A percentile compares a stretch with the other conserved stretches of the same genome.
These are phyloP conservation scores for Tetracladium maxilliforme DNA, from an alignment of 2,329 filamentous ascomycete genomes.

Conservation along the genomic window DNA sequence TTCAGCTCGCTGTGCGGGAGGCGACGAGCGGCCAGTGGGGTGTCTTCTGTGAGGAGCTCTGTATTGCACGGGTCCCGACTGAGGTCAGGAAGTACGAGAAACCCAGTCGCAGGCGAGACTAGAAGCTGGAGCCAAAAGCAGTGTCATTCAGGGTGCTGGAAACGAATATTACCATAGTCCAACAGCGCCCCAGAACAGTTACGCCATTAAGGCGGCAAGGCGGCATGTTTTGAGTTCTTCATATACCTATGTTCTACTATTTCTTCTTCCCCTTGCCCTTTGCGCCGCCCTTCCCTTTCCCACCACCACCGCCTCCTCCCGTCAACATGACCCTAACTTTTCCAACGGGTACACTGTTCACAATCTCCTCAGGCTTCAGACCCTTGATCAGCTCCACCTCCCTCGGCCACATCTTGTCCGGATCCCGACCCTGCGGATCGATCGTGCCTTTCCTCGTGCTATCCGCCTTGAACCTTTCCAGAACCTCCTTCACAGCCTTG, in stretches of 20 bases:
- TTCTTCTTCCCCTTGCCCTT: slow-evolving; percentile 14
- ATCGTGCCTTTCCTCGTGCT: slow-evolving; percentile 35
- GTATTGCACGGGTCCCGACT: slow-evolving; percentile 44
- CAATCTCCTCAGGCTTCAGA: slow-evolving; percentile 69
- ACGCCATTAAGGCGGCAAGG: too few species aligned
- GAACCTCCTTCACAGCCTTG: slow-evolving; percentile 80
- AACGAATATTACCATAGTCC: too few species aligned
- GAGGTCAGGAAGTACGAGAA: slow-evolving; percentile 37
- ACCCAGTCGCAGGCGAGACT: too few species aligned
- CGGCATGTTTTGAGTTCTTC: too few species aligned
- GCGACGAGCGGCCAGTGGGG: slow-evolving; percentile 67
- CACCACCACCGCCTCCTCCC: slow-evolving; percentile 29
- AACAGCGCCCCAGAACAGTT: too few species aligned
- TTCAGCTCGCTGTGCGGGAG: slow-evolving; percentile 67
- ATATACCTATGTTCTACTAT: slow-evolving; percentile 1
- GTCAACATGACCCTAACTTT: slow-evolving; percentile 69
- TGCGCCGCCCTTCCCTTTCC: slow-evolving; percentile 14
- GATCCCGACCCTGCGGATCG: slow-evolving; percentile 44
- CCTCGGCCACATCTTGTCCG: slow-evolving; percentile 67
- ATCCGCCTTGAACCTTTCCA: slow-evolving; percentile 65
- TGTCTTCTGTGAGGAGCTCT: slow-evolving; percentile 58
- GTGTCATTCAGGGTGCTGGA: too few species aligned
- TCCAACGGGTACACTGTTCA: slow-evolving; percentile 66
- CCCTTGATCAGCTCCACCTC: slow-evolving; percentile 76
- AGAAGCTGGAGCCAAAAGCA: too few species aligned